Conservation (phyloP, 148 eudicot genomes). For the Chenopodium album region DNA sequence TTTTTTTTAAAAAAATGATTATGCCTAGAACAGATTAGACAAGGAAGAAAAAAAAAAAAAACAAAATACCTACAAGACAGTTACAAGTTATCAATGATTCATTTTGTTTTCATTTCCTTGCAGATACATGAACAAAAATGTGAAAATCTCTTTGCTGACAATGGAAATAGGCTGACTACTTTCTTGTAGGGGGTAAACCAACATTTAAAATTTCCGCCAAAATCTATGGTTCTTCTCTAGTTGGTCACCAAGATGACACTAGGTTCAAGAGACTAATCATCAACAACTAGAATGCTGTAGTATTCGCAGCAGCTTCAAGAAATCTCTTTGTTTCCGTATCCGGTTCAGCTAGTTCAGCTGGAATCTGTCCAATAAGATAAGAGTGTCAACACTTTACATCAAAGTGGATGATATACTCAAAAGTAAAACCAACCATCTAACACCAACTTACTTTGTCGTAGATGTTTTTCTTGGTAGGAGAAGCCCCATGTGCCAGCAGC, state of each 20-base stretch:
- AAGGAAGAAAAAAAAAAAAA: too few relatives aligned
- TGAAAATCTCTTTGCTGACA: not conserved
- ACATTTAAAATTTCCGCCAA: not conserved
- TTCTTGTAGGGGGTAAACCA: not conserved
- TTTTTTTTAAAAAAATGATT: too few relatives aligned
- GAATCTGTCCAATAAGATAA: constrained; percentile 40
- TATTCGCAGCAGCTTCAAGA: constrained; percentile 49
- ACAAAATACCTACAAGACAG: not conserved
- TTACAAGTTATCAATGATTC: not conserved
- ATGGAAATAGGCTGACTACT: not conserved
- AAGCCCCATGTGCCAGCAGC: constrained; percentile 71
- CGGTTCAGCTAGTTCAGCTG: constrained; percentile 54
- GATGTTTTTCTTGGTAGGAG: constrained; percentile 53
- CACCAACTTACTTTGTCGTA: constrained; percentile 59
- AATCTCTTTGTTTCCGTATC: constrained; percentile 44
- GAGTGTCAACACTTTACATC: not conserved
- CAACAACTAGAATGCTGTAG: constrained; percentile 25
- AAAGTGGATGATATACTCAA: not conserved
- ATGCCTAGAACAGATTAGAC: not conserved
- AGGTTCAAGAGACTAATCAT: not conserved
- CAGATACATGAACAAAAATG: not conserved
- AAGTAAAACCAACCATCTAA: not conserved
- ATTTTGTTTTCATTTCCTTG: not conserved
- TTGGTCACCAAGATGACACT: not conserved
- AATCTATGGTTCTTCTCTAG: constrained; percentile 3